Evolutionary conservation across 768 basidiomycete species (phyloP), one percentile per base, ranked within the genome.

Genomic region (Serendipita sp.): DNA sequence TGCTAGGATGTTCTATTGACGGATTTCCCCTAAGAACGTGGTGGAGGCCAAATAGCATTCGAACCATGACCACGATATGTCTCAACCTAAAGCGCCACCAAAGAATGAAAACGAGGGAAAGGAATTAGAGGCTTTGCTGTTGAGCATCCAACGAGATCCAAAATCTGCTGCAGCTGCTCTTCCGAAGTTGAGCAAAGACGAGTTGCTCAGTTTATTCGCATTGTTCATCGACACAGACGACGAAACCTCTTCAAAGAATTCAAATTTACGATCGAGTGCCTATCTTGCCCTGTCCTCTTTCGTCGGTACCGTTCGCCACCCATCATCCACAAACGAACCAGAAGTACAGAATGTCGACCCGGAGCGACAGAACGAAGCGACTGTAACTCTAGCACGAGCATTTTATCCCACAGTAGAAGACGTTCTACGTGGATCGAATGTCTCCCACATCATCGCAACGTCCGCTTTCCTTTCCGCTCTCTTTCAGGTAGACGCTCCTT

Each of bases 401-500:
- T 51, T 51, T 51, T 18, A 18, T 32, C 48, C 48, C 48, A n/a
- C n/a, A n/a, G 48, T 51, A n/a, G 48, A 51, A 18, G 30, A 51
- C 7, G 48, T 51, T 18, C 48, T 51, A n/a, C 48, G 48, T 18
- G 48, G 48, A n/a, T 18, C 48, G n/a, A 51, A 51, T 51, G n/a
- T 51, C 7, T 32, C n/a, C 7, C 48, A 51, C 5, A 7, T 51
- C 48, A 51, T 32, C 30, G n/a, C 48, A 5, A n/a, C n/a, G 8
- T 32, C 30, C 8, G 7, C 48, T 5, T 51, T 51, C 30, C 48
- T 51, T n/a, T 51, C 48, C 7, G 89, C 88, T 0, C 76, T 94
- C 18, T 90, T 91, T 70, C 89, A 91, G 71, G 83, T 91, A n/a
- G 89, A 91, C 68, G 80, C 83, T 74, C 75, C 79, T 63, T 76